Conservation (phyloP, 441 rosid species). For the Euphorbia schlechtendalii region DNA sequence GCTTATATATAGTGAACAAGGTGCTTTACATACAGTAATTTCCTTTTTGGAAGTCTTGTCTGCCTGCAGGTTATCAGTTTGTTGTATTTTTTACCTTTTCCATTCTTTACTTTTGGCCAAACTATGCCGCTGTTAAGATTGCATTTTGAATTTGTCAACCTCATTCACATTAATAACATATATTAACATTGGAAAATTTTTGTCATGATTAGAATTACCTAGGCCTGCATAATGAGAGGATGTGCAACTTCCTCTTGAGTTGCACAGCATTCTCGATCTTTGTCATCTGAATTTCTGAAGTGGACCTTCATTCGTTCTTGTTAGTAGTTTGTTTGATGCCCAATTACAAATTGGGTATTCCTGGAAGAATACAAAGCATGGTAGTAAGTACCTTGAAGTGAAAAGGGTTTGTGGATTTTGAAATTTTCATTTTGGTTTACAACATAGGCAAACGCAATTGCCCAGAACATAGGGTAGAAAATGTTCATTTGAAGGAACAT, state of each 20-base stretch:
- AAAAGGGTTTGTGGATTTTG: background rate
- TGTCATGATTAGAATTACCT: background rate
- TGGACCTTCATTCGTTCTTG: background rate
- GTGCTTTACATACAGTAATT: background rate
- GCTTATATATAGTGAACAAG: background rate
- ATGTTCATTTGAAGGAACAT: background rate
- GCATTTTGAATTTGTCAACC: background rate
- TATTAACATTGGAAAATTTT: no score
- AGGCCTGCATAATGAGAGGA: background rate
- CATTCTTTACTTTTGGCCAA: background rate
- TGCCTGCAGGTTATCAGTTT: constrained; percentile 1
- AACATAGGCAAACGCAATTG: background rate
- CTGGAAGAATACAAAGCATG: background rate
- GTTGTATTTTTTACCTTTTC: background rate
- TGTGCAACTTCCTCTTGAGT: background rate
- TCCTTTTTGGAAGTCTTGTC: background rate
- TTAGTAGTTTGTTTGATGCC: background rate
- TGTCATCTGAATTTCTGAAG: background rate
- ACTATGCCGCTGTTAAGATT: background rate
- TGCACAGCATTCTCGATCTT: background rate
- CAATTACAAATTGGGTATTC: background rate
- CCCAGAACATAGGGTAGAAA: background rate
- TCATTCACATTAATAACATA: background rate
- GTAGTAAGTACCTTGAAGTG: background rate
- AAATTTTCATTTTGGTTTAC: background rate